These are phyloP conservation scores for Sporothrix brunneoviolacea DNA, from an alignment of 2,329 filamentous ascomycete genomes.

Conservation along the genomic window DNA sequence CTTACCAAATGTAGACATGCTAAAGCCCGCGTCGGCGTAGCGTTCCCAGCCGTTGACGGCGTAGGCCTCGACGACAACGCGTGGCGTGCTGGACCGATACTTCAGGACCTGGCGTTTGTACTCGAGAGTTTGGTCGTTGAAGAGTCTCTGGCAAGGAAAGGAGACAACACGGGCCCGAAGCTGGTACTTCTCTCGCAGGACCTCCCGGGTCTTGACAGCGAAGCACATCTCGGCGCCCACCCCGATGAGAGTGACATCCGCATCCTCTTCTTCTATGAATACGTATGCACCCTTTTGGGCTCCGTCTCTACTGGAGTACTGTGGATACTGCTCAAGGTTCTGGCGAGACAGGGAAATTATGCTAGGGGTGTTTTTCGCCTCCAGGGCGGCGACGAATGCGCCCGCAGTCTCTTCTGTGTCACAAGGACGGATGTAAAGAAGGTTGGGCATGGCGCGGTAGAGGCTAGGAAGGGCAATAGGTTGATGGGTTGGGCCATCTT, in stretches of 20 bases:
- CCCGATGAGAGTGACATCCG: conserved; percentile 34
- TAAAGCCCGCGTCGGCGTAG: conserved; percentile 45
- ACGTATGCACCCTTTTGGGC: conserved; percentile 36
- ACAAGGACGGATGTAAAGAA: conserved; percentile 53
- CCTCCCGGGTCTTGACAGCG: conserved; percentile 35
- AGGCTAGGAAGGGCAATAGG: conserved; percentile 50
- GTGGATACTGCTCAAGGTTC: conserved; percentile 29
- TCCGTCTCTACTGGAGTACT: conserved; percentile 28
- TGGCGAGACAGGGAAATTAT: conserved; percentile 41
- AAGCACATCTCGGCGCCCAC: conserved; percentile 33
- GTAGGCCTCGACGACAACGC: conserved; percentile 46
- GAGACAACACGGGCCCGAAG: conserved; percentile 29
- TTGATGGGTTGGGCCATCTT: conserved; percentile 58
- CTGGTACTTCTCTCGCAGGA: conserved; percentile 26
- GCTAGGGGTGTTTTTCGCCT: conserved; percentile 26
- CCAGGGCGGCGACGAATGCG: conserved; percentile 34
- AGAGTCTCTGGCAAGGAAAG: conserved; percentile 32
- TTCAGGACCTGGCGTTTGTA: conserved; percentile 34
- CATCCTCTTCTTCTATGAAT: conserved; percentile 25
- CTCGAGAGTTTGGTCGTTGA: conserved; percentile 27
- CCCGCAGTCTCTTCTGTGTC: conserved; percentile 53
- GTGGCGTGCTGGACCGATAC: conserved; percentile 27
- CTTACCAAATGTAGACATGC: conserved; percentile 44
- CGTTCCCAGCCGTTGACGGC: conserved; percentile 48
- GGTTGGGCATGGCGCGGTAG: conserved; percentile 57